Evolutionary conservation across 2,329 filamentous ascomycete genomes (phyloP).

Genomic region (Ophiognomonia clavigignenti-juglandacearum): DNA sequence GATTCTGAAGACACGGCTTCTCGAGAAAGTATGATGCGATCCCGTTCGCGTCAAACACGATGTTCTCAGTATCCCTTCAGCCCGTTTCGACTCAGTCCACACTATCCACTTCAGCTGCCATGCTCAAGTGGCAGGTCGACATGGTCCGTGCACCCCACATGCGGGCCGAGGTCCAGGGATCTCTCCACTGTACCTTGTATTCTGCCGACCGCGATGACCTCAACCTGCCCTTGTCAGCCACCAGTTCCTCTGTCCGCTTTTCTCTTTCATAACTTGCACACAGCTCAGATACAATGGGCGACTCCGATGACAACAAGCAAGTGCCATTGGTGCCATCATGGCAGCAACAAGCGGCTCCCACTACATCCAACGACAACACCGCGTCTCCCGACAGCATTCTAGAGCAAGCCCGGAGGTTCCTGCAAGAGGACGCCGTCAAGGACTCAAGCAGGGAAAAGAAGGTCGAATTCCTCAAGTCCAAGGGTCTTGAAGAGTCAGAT

Average conservation of each 20-base stretch:
- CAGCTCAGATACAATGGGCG: conserved; percentile 17
- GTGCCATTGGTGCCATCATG: conserved; percentile 17
- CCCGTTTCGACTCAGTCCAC: background rate
- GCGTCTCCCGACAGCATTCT: conserved; percentile 28
- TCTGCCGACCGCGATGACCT: background rate
- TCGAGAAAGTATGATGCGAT: too few relatives aligned
- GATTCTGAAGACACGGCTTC: too few relatives aligned
- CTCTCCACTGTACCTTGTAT: background rate
- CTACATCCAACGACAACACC: background rate
- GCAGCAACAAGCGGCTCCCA: conserved; percentile 14
- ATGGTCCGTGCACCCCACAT: conserved; percentile 9
- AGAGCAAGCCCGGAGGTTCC: conserved; percentile 69
- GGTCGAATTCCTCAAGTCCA: conserved; percentile 68
- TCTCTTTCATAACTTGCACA: background rate
- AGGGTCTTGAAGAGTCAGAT: conserved; percentile 64
- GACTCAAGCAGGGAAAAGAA: conserved; percentile 68
- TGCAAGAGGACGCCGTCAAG: conserved; percentile 69
- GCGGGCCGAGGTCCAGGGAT: conserved; percentile 13
- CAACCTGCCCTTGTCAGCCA: too few relatives aligned
- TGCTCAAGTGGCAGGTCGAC: background rate
- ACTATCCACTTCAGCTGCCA: background rate
- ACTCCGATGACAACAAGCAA: conserved; percentile 16
- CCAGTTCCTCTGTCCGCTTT: too few relatives aligned
- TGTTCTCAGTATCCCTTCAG: too few relatives aligned
- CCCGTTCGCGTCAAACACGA: too few relatives aligned